Conservation (phyloP, 164 flowering plant genomes). For the Aristolochia contorta region DNA sequence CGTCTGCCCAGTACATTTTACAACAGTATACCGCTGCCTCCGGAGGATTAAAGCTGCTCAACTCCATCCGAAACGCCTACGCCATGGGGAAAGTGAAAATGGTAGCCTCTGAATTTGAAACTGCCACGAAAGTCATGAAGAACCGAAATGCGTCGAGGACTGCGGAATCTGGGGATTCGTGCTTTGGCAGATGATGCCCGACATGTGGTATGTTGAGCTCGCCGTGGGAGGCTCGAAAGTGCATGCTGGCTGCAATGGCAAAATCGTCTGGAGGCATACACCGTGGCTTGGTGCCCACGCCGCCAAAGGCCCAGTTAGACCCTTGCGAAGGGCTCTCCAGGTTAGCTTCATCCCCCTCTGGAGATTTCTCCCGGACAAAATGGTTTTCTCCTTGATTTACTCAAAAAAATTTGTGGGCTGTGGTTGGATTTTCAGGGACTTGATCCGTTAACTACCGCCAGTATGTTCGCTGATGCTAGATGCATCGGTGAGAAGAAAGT, state of each 20-base stretch:
- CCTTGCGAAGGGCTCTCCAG: constrained; percentile 69
- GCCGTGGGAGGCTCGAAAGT: constrained; percentile 62
- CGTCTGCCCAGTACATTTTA: constrained; percentile 60
- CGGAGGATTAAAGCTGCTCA: constrained; percentile 50
- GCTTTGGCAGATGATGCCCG: constrained; percentile 64
- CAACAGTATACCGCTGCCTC: constrained; percentile 63
- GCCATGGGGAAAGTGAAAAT: constrained; percentile 67
- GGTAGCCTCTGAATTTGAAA: constrained; percentile 54
- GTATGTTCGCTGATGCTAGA: constrained; percentile 49
- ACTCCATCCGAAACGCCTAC: constrained; percentile 46
- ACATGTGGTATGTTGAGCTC: constrained; percentile 70
- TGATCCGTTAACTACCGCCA: constrained; percentile 66
- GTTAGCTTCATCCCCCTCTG: constrained; percentile 15
- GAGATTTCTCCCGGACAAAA: neutral
- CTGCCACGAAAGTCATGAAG: constrained; percentile 50
- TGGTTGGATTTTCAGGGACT: constrained; percentile 40
- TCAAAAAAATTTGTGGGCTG: neutral
- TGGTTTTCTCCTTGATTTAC: neutral
- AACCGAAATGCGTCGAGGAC: constrained; percentile 37
- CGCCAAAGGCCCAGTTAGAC: constrained; percentile 69
- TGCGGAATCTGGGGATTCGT: constrained; percentile 59
- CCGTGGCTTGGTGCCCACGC: constrained; percentile 73
- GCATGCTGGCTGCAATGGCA: constrained; percentile 68
- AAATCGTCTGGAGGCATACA: constrained; percentile 66
- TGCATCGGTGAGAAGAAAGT: constrained; percentile 64